phyloP scores from a whole-genome alignment of 306 rosid genomes.

The Adenanthera pavonina region DNA sequence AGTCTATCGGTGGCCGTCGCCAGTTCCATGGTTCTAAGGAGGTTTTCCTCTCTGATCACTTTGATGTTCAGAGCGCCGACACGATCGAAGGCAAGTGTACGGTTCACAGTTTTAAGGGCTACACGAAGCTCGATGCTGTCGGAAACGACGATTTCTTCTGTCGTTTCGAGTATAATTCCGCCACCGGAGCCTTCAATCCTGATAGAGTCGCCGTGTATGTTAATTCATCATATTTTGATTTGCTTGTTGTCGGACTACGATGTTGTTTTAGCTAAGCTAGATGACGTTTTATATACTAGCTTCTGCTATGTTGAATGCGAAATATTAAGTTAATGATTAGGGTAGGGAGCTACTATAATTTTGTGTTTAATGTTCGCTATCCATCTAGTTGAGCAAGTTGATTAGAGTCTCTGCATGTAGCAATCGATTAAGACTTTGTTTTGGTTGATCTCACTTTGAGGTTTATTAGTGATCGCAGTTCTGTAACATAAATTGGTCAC shows the following conservation, averaged over 20 bases:
- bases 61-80: conserved; percentile 90
- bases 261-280: neutral
- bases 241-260: neutral
- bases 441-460: conserved; percentile 19
- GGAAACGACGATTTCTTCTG: conserved; percentile 99
- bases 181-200: conserved; percentile 93
- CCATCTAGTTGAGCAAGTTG: neutral
- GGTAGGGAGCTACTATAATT: neutral
- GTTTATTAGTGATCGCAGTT: conserved; percentile 3
- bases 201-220: conserved; percentile 97
- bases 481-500: conserved; percentile 1
- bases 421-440: conserved; percentile 13
- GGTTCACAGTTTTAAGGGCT: conserved; percentile 88
- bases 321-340: conserved; percentile 5
- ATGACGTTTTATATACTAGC: conserved; percentile 8
- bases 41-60: conserved; percentile 93
- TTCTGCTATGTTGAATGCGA: conserved; percentile 16
- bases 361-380: conserved; percentile 29
- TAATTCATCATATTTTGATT: neutral
- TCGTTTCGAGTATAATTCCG: conserved; percentile 93
- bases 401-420: neutral
- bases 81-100: conserved; percentile 91
- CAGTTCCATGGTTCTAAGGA: conserved; percentile 98
- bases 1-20: conserved; percentile 96
- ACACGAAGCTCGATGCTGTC: conserved; percentile 95